phyloP scores from a whole-genome alignment of 1,139 yeast genomes.

The Pichia sp. region DNA sequence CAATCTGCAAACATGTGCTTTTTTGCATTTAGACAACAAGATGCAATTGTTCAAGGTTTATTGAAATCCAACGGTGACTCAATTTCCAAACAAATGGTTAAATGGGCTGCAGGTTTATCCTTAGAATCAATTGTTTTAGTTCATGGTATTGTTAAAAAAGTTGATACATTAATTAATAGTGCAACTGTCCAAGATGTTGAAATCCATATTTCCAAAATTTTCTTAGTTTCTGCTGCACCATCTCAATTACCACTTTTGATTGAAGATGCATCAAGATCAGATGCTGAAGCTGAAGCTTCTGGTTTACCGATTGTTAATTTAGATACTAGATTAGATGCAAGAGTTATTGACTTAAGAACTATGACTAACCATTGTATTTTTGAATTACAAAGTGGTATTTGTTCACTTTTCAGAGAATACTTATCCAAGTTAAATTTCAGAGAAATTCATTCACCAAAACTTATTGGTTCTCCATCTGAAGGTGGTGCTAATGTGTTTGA shows the following conservation, averaged over 20 bases:
- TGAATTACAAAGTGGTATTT: slow-evolving; percentile 86
- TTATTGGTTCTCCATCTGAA: slow-evolving; percentile 93
- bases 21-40: slow-evolving; percentile 86
- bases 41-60: slow-evolving; percentile 74
- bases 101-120: slow-evolving; percentile 85
- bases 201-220: slow-evolving; percentile 67
- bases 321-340: slow-evolving; percentile 90
- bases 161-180: slow-evolving; percentile 81
- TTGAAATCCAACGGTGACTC: slow-evolving; percentile 61
- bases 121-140: slow-evolving; percentile 90
- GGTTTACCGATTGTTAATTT: slow-evolving; percentile 91
- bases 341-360: slow-evolving; percentile 95
- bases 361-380: slow-evolving; percentile 96
- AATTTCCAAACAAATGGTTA: slow-evolving; percentile 91
- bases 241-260: slow-evolving; percentile 87
- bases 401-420: slow-evolving; percentile 84
- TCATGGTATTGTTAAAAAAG: slow-evolving; percentile 76
- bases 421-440: slow-evolving; percentile 61
- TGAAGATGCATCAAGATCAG: slow-evolving; percentile 95
- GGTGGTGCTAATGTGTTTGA: slow-evolving; percentile 97
- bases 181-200: slow-evolving; percentile 92
- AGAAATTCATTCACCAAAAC: slow-evolving; percentile 94
- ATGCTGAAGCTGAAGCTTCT: slow-evolving; percentile 87
- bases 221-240: slow-evolving; percentile 81
- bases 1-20: slow-evolving; percentile 96